Conservation (phyloP, 2,329 filamentous ascomycete genomes). For the Paraphoma sp. region DNA sequence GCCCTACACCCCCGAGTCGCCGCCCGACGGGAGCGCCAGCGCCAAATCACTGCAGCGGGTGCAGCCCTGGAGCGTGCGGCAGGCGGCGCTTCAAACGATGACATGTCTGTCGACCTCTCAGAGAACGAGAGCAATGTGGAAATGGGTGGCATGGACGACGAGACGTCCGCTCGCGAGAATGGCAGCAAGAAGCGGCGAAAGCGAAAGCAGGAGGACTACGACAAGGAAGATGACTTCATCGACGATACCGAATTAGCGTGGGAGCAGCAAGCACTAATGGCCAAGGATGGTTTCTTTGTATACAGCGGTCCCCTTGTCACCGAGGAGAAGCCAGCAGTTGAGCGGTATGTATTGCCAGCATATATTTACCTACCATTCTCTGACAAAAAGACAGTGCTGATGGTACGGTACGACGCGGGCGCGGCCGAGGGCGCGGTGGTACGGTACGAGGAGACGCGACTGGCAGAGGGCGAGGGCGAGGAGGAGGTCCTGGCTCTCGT, state of each 20-base stretch:
- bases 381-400: slow-evolving; percentile 64
- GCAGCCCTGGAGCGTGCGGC: slow-evolving; percentile 81
- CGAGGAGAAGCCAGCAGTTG: slow-evolving; percentile 77
- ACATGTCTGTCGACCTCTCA: slow-evolving; percentile 81
- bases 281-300: slow-evolving; percentile 96
- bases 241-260: slow-evolving; percentile 95
- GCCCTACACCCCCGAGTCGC: slow-evolving; percentile 90
- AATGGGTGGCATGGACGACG: slow-evolving; percentile 70
- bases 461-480: slow-evolving; percentile 53
- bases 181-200: slow-evolving; percentile 77
- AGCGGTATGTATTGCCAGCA: slow-evolving; percentile 57
- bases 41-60: slow-evolving; percentile 86
- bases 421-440: slow-evolving; percentile 62
- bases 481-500: slow-evolving; percentile 71
- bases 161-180: slow-evolving; percentile 51
- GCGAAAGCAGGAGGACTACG: slow-evolving; percentile 73
- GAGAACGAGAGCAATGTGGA: slow-evolving; percentile 84
- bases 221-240: slow-evolving; percentile 72
- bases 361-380: slow-evolving; percentile 21
- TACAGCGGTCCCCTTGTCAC: slow-evolving; percentile 91
- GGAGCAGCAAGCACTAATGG: slow-evolving; percentile 94
- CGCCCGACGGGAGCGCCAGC: slow-evolving; percentile 84
- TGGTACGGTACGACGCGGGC: slow-evolving; percentile 72
- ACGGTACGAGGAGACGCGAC: slow-evolving; percentile 51
- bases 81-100: slow-evolving; percentile 73